phyloP scores from a whole-genome alignment of 768 basidiomycete species.

The Lentinula boryana region DNA sequence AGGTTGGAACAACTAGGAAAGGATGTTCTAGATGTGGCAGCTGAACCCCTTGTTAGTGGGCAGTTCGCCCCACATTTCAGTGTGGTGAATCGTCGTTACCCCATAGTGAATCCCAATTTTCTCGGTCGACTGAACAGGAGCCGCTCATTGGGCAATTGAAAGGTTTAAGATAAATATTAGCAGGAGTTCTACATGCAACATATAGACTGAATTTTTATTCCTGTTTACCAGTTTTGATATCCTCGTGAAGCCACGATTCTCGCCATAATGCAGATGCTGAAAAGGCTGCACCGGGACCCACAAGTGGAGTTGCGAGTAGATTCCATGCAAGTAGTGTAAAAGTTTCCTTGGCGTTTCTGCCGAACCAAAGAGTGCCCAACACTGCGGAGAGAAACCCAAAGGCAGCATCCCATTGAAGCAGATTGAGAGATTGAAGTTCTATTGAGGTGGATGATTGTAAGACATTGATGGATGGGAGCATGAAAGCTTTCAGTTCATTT shows the following conservation, averaged over 20 bases:
- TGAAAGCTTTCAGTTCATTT: slow-evolving; percentile 24
- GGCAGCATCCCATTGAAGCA: slow-evolving; percentile 48
- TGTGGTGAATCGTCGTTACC: no score
- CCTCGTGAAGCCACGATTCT: slow-evolving; percentile 27
- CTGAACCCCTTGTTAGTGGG: no score
- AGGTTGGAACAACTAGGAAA: slow-evolving; percentile 25
- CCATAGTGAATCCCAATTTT: no score
- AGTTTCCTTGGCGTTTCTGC: slow-evolving; percentile 23
- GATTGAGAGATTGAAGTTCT: slow-evolving; percentile 26
- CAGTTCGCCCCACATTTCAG: no score
- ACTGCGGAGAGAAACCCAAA: slow-evolving; percentile 33
- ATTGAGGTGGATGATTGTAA: slow-evolving; percentile 19
- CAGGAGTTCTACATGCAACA: no score
- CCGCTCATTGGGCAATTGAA: no score
- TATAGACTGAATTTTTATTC: neutral
- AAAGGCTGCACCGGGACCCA: slow-evolving; percentile 50
- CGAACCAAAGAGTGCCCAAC: slow-evolving; percentile 47
- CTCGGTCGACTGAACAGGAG: no score
- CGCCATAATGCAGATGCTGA: slow-evolving; percentile 43
- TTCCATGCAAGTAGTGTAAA: slow-evolving; percentile 36
- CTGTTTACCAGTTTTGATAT: neutral
- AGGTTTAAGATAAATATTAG: no score
- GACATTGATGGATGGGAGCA: slow-evolving; percentile 29
- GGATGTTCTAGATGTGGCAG: no score
- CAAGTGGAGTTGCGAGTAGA: slow-evolving; percentile 27